Percentiles rank a stretch among this genome's conserved stretches.
Evolutionary conservation across 805 yeast species (phyloP).

Genomic region (Myxozyma kluyveri): DNA sequence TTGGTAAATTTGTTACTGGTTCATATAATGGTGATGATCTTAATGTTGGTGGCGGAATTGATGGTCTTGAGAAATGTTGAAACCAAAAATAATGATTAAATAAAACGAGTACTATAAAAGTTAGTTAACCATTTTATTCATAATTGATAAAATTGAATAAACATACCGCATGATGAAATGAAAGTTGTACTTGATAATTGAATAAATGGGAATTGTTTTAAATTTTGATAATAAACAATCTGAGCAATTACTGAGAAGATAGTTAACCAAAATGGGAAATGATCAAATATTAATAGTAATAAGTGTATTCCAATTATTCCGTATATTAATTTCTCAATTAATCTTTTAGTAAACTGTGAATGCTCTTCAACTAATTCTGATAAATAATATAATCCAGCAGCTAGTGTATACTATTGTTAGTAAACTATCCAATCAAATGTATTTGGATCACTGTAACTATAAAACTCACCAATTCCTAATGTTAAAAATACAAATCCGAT

Average conservation of each 20-base stretch:
- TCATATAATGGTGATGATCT: slow-evolving; percentile 27
- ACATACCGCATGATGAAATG: slow-evolving; percentile 55
- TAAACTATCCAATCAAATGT: neutral
- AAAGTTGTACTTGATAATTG: slow-evolving; percentile 69
- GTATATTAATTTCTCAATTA: slow-evolving; percentile 63
- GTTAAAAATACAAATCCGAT: slow-evolving; percentile 62
- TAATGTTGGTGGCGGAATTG: slow-evolving; percentile 26
- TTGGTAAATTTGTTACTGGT: slow-evolving; percentile 58
- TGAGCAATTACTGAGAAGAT: slow-evolving; percentile 69
- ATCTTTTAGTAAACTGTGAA: slow-evolving; percentile 74
- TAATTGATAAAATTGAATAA: too few relatives aligned
- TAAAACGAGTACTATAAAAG: slow-evolving; percentile 53
- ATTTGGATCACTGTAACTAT: neutral
- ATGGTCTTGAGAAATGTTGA: slow-evolving; percentile 53
- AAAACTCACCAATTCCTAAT: slow-evolving; percentile 43
- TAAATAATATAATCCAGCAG: slow-evolving; percentile 86
- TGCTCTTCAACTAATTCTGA: slow-evolving; percentile 94
- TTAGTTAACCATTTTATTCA: neutral
- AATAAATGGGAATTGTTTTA: slow-evolving; percentile 80
- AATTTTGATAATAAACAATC: slow-evolving; percentile 69
- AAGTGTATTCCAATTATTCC: slow-evolving; percentile 54
- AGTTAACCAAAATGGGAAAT: slow-evolving; percentile 70
- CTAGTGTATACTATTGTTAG: slow-evolving; percentile 40
- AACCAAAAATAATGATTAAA: slow-evolving; percentile 89
- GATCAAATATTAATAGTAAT: slow-evolving; percentile 67